Evolutionary conservation across 1,284 basidiomycete species (phyloP), one percentile per base, ranked within the genome.

Genomic region (Apiotrichum veenhuisii): DNA sequence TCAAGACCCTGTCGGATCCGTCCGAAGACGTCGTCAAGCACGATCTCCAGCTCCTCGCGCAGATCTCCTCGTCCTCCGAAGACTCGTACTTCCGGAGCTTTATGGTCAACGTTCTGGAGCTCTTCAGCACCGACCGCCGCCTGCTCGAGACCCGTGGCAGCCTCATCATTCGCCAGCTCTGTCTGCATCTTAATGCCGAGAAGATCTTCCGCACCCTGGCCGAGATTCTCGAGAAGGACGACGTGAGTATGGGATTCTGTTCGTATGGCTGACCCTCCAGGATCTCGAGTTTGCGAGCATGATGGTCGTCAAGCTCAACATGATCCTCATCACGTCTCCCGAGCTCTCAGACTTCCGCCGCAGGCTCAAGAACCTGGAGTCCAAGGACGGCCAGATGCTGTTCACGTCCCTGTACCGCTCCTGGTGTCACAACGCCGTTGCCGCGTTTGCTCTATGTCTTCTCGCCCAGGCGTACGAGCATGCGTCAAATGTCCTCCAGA

Each of bases 401-500:
- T 99, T 98, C 72, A 89, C 87, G 1, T 89, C 88, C 0, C 79
- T 99, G 20, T 98, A 98, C 72, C 84, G 91, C 37, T 97, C 92
- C 40, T 99, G 96, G 95, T 98, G 93, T 74, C 96, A 98, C 72
- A 98, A 98, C 70, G 89, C 96, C 0, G 93, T 98, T 25, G 89
- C 96, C 0, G 92, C 93, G 0, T 96, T 99, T 71, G 91, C 92
- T 1, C 82, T 99, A 4, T 99, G 96, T 75, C 82, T 99, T 22
- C 81, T 98, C 14, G 93, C 95, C 0, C 96, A 98, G 77, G 94
- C 95, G 5, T 99, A 98, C 69, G 96, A 99, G 73, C 96, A 98
- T 76, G 96, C 96, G 1, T 96, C 91, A 40, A 96, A 95, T 73
- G 81, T 99, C 27, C 81, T 99, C n/a, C 87, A 89, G 57, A 97